phyloP scores from a whole-genome alignment of 306 rosid species.

The Gastrolobium villosum region DNA sequence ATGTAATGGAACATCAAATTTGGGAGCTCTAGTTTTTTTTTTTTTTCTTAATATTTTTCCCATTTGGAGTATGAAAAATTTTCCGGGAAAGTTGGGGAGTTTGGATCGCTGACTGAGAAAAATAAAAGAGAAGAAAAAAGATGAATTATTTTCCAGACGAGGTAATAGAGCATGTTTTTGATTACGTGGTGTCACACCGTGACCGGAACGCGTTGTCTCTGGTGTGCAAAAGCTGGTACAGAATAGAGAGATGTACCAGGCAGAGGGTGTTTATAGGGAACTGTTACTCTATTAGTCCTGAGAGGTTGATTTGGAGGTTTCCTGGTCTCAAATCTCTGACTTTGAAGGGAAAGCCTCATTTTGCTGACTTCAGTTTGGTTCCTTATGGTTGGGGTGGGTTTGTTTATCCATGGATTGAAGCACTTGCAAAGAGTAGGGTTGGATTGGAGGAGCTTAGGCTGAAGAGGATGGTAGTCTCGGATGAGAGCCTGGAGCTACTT shows the following conservation, averaged over 20 bases:
- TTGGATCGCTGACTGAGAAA: conserved; percentile 42
- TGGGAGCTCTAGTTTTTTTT: conserved; percentile 6
- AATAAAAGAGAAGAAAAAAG: conserved; percentile 8
- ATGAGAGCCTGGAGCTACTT: conserved; percentile 86
- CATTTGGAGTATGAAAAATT: conserved; percentile 30
- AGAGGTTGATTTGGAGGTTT: conserved; percentile 76
- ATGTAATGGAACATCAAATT: conserved; percentile 31
- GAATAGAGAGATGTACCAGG: conserved; percentile 77
- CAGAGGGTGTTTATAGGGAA: conserved; percentile 83
- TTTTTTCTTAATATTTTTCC: background rate
- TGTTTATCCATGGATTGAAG: conserved; percentile 84
- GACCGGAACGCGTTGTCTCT: conserved; percentile 86
- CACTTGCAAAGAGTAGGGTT: conserved; percentile 58
- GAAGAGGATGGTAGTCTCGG: conserved; percentile 93
- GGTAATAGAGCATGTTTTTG: conserved; percentile 89
- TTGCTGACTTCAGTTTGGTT: conserved; percentile 95
- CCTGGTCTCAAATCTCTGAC: conserved; percentile 74
- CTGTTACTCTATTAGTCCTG: conserved; percentile 86
- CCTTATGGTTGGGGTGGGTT: conserved; percentile 91
- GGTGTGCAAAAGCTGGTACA: conserved; percentile 93
- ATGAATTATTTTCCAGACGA: conserved; percentile 97
- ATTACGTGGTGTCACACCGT: conserved; percentile 69
- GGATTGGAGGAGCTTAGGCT: conserved; percentile 85
- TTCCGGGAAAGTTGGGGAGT: conserved; percentile 48
- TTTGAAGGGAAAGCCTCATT: conserved; percentile 96